phyloP scores from a whole-genome alignment of 2,329 filamentous ascomycete genomes.

The Fusarium sp. region DNA sequence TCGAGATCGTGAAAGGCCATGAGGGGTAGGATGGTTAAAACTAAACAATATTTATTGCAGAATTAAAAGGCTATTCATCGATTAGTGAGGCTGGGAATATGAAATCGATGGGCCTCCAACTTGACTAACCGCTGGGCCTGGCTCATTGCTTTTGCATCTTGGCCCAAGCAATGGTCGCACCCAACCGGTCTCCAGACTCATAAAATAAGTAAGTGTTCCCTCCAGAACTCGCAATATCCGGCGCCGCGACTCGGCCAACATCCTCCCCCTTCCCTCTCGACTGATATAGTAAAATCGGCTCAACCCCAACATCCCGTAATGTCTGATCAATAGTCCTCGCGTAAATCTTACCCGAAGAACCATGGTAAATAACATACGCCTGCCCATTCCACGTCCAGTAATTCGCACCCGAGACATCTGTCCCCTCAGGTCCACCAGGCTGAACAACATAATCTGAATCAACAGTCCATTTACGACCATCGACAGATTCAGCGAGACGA shows the following conservation, averaged over 20 bases:
- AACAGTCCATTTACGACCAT: conserved; percentile 35
- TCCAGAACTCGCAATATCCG: neutral
- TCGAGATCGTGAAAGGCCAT: too few species aligned
- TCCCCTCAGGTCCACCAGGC: neutral
- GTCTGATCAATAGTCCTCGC: conserved; percentile 28
- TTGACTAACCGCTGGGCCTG: too few species aligned
- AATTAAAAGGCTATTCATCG: too few species aligned
- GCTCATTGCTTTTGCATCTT: conserved; percentile 1
- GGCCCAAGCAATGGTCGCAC: conserved; percentile 11
- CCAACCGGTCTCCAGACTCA: conserved; percentile 4
- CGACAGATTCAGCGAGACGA: conserved; percentile 38
- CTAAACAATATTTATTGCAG: neutral
- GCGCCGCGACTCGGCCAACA: conserved; percentile 10
- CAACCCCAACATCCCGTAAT: conserved; percentile 12
- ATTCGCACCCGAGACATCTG: conserved; percentile 16
- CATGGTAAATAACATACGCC: conserved; percentile 21
- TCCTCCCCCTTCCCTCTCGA: conserved; percentile 3
- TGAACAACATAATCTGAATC: conserved; percentile 17
- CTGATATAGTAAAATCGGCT: conserved; percentile 16
- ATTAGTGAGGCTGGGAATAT: too few species aligned
- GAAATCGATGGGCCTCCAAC: too few species aligned
- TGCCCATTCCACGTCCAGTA: conserved; percentile 23
- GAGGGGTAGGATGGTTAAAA: rapidly evolving
- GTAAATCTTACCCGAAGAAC: conserved; percentile 2
- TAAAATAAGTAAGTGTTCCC: conserved; percentile 20